Evolutionary conservation across 2,329 filamentous ascomycete genomes (phyloP).

Genomic region (Decorospora gaudefroyi): DNA sequence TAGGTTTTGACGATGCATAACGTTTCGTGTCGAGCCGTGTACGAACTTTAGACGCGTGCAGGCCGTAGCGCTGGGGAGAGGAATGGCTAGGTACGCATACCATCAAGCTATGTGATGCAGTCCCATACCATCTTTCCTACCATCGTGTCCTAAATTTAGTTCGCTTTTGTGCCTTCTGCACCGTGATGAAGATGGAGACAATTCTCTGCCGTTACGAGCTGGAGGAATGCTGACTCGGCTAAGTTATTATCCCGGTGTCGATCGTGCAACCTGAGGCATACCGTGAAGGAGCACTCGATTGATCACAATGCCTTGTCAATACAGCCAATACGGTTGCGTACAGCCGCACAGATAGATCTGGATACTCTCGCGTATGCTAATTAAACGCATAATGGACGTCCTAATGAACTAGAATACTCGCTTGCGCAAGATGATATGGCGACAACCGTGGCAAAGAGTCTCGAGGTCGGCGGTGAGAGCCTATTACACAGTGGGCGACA

Average conservation of each 20-base stretch:
- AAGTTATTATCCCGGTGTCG: conserved; percentile 1
- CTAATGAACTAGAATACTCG: too few relatives aligned
- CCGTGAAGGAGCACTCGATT: conserved; percentile 2
- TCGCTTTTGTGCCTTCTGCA: neutral
- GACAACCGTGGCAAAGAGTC: too few relatives aligned
- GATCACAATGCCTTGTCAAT: neutral
- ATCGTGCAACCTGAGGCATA: conserved; percentile 11
- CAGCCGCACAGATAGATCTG: too few relatives aligned
- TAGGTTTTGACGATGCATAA: conserved; percentile 26
- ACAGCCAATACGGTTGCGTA: too few relatives aligned
- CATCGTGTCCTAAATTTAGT: neutral
- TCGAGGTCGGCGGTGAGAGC: too few relatives aligned
- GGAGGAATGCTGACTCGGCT: neutral
- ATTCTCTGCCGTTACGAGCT: neutral
- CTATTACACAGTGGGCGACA: too few relatives aligned
- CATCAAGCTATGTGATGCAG: too few relatives aligned
- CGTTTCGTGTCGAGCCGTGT: conserved; percentile 25
- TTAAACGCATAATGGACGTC: too few relatives aligned
- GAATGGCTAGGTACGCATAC: neutral
- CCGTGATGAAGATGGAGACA: neutral
- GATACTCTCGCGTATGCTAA: too few relatives aligned
- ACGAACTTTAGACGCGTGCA: neutral
- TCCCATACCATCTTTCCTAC: too few relatives aligned
- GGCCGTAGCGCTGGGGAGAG: neutral
- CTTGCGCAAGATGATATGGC: too few relatives aligned